These are phyloP conservation scores for Irpex rosettiformis DNA, from an alignment of 1,284 basidiomycete species.

Conservation along the genomic window DNA sequence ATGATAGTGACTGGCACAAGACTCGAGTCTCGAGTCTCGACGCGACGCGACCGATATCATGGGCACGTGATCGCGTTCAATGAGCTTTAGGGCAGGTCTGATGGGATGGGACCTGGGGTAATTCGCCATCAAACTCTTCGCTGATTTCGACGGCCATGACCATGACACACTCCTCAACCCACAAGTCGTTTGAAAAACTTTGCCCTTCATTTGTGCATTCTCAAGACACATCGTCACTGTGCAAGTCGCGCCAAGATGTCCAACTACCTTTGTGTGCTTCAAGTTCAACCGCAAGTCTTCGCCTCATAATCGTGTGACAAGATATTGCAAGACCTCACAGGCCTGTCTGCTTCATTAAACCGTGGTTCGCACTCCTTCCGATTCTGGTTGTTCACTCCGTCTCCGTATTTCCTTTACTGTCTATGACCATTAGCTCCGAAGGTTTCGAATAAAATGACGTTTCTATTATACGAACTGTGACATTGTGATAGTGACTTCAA, in stretches of 20 bases:
- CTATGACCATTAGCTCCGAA: constrained; percentile 1
- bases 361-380: neutral
- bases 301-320: neutral
- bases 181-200: too few species aligned
- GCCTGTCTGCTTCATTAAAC: neutral
- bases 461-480: neutral
- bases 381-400: neutral
- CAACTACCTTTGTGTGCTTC: neutral
- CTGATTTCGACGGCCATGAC: too few species aligned
- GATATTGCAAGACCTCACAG: neutral
- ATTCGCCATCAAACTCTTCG: too few species aligned
- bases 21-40: too few species aligned
- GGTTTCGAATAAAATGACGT: neutral
- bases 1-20: too few species aligned
- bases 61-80: neutral
- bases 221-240: neutral
- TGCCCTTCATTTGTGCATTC: too few species aligned
- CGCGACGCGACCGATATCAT: neutral
- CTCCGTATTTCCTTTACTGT: neutral
- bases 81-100: constrained; percentile 1
- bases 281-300: neutral
- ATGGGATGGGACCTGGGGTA: too few species aligned
- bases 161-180: too few species aligned
- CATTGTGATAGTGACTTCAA: neutral
- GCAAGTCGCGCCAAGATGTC: neutral